phyloP scores from a whole-genome alignment of 805 yeast genomes.

The Zygoascus bituminiphila region DNA sequence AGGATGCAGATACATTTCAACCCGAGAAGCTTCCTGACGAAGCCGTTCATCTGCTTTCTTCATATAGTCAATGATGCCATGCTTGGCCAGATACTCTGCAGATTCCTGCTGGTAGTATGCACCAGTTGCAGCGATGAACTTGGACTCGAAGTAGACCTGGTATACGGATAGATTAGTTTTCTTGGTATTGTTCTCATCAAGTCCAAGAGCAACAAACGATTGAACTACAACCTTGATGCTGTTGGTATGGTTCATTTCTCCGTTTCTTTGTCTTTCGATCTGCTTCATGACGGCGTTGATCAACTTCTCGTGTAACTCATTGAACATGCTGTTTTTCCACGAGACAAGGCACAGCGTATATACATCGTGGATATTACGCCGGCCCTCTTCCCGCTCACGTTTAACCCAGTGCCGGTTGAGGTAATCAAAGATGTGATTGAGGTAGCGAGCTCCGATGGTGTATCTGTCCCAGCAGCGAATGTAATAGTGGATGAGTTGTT shows the following conservation, averaged over 20 bases:
- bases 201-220: conserved; percentile 82
- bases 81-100: conserved; percentile 51
- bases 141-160: conserved; percentile 65
- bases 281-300: conserved; percentile 66
- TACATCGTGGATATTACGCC: conserved; percentile 83
- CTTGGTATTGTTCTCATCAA: conserved; percentile 83
- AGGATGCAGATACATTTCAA: conserved; percentile 73
- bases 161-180: conserved; percentile 78
- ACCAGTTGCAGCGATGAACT: conserved; percentile 54
- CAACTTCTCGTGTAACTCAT: conserved; percentile 49
- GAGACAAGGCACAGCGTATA: conserved; percentile 77
- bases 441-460: conserved; percentile 82
- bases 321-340: conserved; percentile 82
- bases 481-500: conserved; percentile 70
- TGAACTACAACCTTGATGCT: conserved; percentile 66
- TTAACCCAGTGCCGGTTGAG: conserved; percentile 97
- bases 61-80: conserved; percentile 87
- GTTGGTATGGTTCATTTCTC: conserved; percentile 60
- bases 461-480: conserved; percentile 84
- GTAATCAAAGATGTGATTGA: conserved; percentile 90
- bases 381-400: conserved; percentile 90
- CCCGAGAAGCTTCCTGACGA: conserved; percentile 71
- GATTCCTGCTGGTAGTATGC: conserved; percentile 63
- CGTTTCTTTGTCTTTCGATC: conserved; percentile 71
- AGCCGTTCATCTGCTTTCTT: conserved; percentile 76